Percentiles rank a stretch among this genome's conserved stretches.
phyloP scores from a whole-genome alignment of 495 filamentous ascomycete genomes.

The Penicillium cinerascens region DNA sequence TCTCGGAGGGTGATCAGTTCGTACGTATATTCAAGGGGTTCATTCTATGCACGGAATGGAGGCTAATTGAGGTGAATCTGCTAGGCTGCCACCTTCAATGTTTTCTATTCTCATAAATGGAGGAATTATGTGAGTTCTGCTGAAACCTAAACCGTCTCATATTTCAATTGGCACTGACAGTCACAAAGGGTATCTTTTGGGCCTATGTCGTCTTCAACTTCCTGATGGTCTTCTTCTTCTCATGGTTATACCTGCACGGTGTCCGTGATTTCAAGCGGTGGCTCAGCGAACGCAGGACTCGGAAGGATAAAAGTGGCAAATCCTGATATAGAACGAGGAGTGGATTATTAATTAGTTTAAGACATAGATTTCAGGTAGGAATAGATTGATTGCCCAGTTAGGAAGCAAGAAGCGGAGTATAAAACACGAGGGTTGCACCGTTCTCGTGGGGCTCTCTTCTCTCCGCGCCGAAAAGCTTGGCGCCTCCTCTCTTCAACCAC shows the following conservation, averaged over 20 bases:
- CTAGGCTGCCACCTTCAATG: slow-evolving; percentile 44
- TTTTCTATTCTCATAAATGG: slow-evolving; percentile 57
- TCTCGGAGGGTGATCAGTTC: slow-evolving; percentile 53
- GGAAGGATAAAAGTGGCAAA: slow-evolving; percentile 13
- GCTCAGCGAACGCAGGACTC: slow-evolving; percentile 43
- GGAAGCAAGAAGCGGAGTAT: background rate
- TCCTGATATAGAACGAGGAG: background rate
- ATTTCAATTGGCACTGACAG: background rate
- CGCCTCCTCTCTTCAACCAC: slow-evolving; percentile 4
- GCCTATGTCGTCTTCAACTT: slow-evolving; percentile 57
- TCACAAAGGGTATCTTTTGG: slow-evolving; percentile 49
- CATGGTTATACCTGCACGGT: slow-evolving; percentile 54
- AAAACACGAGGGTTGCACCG: background rate
- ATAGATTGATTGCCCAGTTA: background rate
- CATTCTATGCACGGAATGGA: slow-evolving; percentile 2
- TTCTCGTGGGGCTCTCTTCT: slow-evolving; percentile 1
- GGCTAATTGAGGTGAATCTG: background rate
- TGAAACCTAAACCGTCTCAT: background rate
- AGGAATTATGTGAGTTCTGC: slow-evolving; percentile 52
- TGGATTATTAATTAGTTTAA: background rate
- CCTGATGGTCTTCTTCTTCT: slow-evolving; percentile 44
- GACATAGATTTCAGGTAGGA: background rate
- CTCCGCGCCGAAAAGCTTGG: slow-evolving; percentile 15
- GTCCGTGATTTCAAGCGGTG: slow-evolving; percentile 36
- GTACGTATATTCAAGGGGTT: slow-evolving; percentile 29